Conservation (phyloP, 2,329 filamentous ascomycete genomes). For the Aspergillus novoparasiticus region DNA sequence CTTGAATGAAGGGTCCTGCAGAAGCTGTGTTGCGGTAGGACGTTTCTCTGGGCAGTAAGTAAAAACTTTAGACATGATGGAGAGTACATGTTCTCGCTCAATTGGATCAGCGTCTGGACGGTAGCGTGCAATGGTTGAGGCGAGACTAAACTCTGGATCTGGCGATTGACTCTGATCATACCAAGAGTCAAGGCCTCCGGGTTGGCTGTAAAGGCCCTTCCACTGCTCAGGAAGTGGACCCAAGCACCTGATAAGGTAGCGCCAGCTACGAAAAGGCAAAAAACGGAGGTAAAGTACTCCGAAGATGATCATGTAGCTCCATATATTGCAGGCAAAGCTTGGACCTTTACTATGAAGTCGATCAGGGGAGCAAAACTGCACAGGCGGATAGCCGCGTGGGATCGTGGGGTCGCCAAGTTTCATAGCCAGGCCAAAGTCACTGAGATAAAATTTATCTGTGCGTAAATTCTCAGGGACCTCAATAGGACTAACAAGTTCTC, state of each 20-base stretch:
- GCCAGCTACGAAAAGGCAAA: slow-evolving; percentile 23
- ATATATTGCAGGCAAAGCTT: slow-evolving; percentile 20
- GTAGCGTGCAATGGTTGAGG: slow-evolving; percentile 16
- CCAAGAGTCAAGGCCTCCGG: slow-evolving; percentile 25
- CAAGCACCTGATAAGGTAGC: slow-evolving; percentile 20
- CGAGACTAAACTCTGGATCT: slow-evolving; percentile 11
- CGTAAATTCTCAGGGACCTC: slow-evolving; percentile 23
- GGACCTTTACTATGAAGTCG: background rate
- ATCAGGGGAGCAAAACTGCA: background rate
- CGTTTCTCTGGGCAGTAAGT: slow-evolving; percentile 27
- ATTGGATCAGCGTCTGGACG: slow-evolving; percentile 22
- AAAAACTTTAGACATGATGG: slow-evolving; percentile 29
- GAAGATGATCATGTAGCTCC: slow-evolving; percentile 36
- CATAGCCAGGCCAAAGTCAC: slow-evolving; percentile 32
- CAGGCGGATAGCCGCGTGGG: slow-evolving; percentile 2
- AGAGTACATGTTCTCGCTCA: slow-evolving; percentile 25
- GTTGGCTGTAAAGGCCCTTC: slow-evolving; percentile 23
- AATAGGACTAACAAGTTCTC: slow-evolving; percentile 27
- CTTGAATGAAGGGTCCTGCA: slow-evolving; percentile 31
- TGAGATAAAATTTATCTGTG: slow-evolving; percentile 31
- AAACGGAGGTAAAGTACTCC: slow-evolving; percentile 25
- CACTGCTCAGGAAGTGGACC: slow-evolving; percentile 30
- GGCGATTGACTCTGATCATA: slow-evolving; percentile 28
- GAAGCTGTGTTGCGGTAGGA: slow-evolving; percentile 28
- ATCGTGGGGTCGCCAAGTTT: slow-evolving; percentile 20